phyloP scores from a whole-genome alignment of 2,329 filamentous ascomycete species.

The Hysterium pulicare region DNA sequence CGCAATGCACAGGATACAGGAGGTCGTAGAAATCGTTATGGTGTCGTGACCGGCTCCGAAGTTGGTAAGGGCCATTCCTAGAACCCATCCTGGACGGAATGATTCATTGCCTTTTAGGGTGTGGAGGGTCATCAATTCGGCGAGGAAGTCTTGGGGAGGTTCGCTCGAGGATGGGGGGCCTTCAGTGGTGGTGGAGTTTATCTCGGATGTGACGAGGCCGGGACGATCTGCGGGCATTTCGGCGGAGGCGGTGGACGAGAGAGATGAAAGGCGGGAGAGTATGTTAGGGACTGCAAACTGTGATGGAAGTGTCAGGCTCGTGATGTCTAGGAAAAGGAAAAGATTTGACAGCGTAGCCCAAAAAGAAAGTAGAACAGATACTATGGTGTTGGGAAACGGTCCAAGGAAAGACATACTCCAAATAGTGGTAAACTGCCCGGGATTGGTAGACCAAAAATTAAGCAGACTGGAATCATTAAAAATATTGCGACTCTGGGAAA shows the following conservation, averaged over 20 bases:
- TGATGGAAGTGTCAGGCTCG: no score
- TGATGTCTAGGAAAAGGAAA: no score
- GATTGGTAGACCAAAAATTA: no score
- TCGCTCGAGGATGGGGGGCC: no score
- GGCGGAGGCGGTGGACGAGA: no score
- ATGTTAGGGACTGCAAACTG: no score
- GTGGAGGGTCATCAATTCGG: constrained; percentile 6
- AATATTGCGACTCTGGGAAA: constrained; percentile 3
- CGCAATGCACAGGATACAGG: constrained; percentile 3
- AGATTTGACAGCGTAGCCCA: background rate
- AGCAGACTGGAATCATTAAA: no score
- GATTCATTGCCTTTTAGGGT: background rate
- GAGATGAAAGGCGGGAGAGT: no score
- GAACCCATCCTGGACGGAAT: constrained; percentile 6
- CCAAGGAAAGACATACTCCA: background rate
- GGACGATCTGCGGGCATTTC: no score
- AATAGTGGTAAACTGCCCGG: constrained; percentile 6
- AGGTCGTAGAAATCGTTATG: constrained; percentile 4
- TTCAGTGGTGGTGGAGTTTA: no score
- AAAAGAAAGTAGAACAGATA: background rate
- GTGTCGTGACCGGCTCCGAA: constrained; percentile 12
- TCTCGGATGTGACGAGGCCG: no score
- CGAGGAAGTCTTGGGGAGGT: no score
- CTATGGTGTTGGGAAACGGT: background rate
- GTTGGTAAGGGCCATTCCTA: constrained; percentile 7